These are phyloP conservation scores for Dentiscutata heterogama DNA, from an alignment of 371 early-diverging fungal genomes.

Conservation along the genomic window DNA sequence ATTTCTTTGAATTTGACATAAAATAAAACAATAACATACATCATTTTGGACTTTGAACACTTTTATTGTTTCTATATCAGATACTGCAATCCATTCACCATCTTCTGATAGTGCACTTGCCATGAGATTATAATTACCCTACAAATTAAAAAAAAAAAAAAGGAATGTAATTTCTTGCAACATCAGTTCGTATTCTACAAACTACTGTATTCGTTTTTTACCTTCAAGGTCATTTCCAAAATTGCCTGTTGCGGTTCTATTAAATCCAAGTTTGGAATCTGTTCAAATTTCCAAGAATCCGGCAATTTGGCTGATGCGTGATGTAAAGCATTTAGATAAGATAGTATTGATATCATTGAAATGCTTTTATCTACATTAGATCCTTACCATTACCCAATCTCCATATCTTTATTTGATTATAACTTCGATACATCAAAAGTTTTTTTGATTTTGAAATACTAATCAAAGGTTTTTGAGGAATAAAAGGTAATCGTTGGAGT, in stretches of 20 bases:
- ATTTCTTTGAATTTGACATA: neutral
- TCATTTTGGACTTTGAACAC: slow-evolving; percentile 73
- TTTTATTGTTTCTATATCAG: slow-evolving; percentile 79
- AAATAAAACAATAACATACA: slow-evolving; percentile 50
- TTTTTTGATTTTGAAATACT: slow-evolving; percentile 70
- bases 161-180: neutral
- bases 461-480: slow-evolving; percentile 81
- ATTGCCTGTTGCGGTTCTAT: slow-evolving; percentile 71
- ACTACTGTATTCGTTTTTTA: slow-evolving; percentile 22
- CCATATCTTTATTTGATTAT: slow-evolving; percentile 81
- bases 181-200: neutral
- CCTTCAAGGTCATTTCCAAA: slow-evolving; percentile 71
- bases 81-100: slow-evolving; percentile 86
- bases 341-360: neutral
- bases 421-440: slow-evolving; percentile 68
- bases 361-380: neutral
- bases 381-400: slow-evolving; percentile 69
- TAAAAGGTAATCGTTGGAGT: slow-evolving; percentile 78
- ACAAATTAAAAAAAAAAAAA: neutral
- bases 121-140: slow-evolving; percentile 67
- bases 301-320: slow-evolving; percentile 27
- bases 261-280: slow-evolving; percentile 62
- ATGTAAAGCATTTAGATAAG: neutral
- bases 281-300: slow-evolving; percentile 26
- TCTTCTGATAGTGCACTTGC: slow-evolving; percentile 84